Base-by-base conservation (phyloP, 768 basidiomycete genomes). In the Hypholoma fasciculare region DNA sequence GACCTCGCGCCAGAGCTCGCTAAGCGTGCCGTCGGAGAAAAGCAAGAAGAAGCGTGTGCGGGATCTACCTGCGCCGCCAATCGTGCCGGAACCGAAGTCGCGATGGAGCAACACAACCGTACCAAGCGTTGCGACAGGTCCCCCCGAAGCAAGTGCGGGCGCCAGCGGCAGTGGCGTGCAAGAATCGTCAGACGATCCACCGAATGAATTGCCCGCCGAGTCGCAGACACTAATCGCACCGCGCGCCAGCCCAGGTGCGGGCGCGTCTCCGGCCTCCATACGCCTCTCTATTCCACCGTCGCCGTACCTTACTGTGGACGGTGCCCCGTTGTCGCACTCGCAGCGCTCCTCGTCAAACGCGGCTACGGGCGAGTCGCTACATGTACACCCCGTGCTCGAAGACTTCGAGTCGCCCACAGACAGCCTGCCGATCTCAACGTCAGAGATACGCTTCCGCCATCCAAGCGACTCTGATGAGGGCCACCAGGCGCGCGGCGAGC, bases 381-480 rank as follows among this genome's bases (percentile, higher is more conserved):
- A 75, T 43, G 61, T 73, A 39, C 67, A 73, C 62, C 79, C 75
- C 13, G 46, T 59, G 62, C 30, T 66, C 48, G 64, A 70, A n/a
- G 66, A 68, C 48, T 65, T 76, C 30, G 74, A 71, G 27, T 84
- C 85, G 13, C 84, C 83, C 38, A 81, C 82, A 0, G 82, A 86
- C 48, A 86, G 84, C 56, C 71, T 85, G 38, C 81, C 83, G 1
- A 73, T 82, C 56, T 81, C 83, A 14, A 76, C 82, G n/a, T 81
- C 81, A 2, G 83, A 84, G 11, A 71, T 83, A 34, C 73, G 80
- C 49, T 83, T 82, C 67, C 73, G 79, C 38, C 75, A 79, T 43
- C 27, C 27, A 44, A 81, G 73, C 59, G 71, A 71, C 20, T 71
- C 72, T 4, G 75, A 76, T 0, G 71, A 70, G 5, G 49, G 53